Base-by-base conservation (phyloP, 495 filamentous ascomycete species). In the Penicillium ucsense region DNA sequence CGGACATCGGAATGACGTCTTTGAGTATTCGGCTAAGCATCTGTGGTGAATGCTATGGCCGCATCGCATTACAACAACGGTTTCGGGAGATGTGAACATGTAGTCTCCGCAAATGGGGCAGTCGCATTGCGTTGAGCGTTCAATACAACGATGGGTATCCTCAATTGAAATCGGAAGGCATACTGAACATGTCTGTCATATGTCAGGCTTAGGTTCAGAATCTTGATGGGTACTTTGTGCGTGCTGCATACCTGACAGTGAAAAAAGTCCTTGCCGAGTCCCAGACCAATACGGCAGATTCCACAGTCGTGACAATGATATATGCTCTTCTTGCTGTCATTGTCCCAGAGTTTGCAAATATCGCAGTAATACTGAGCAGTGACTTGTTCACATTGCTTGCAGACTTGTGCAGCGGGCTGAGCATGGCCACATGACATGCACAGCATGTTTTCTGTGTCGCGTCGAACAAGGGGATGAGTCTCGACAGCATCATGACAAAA, bases 71-170 rank as follows among this genome's bases (percentile, higher is more conserved):
- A 94, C 94, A 34, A 95, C 88, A 6, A 99, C 89, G 2, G 82
- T 79, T 48, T 82, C 77, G 1, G 86, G 82, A 12, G 92, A 97
- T n/a, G 83, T 89, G 63, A 97, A 97, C 80, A 99, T 87, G 61
- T 95, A 95, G 43, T 95, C 89, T 28, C 88, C 87, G 61, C 92
- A 99, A 50, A 99, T 96, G n/a, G 92, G 92, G 61, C 92, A 99
- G 59, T 96, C 85, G 62, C 89, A 94, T 61, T 99, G 89, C 4
- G 85, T 95, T 8, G 89, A 88, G 28, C 89, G 78, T 66, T 97
- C 94, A 52, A 97, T 88, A 61, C 92, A 99, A 52, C 85, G 86
- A 68, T 99, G 92, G n/a, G 79, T 83, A 20, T 77, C 76, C 51
- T 83, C 80, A 41, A 84, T 83, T 2, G 81, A 75, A 58, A 95